Base-by-base conservation (phyloP, 176 grass and related monocot genomes). In the Aegilops umbellulata region DNA sequence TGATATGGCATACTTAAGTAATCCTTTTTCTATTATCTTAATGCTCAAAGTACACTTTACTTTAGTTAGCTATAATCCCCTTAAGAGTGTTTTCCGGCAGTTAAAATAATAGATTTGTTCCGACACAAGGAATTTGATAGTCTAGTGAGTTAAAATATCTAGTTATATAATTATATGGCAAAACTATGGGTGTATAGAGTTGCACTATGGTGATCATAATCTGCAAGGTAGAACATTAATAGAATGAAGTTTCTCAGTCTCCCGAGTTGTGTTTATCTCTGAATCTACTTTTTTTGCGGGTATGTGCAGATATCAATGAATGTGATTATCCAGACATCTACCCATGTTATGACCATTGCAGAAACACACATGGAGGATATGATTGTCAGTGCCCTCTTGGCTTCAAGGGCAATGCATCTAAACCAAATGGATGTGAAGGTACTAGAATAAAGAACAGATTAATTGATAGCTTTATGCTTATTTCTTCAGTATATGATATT, bases 371-470 rank as follows among this genome's bases (percentile, higher is more conserved):
- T 6, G 85, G 85, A 66, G 63, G 81, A 27, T 88, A 84, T 61
- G 0, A 31, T 1, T 91, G 81, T 24, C 0, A 29, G 3, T 91
- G 85, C 41, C 2, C 12, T 27, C 2, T 55, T 22, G 85, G 85
- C 2, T 90, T 79, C 55, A 12, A 34, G 1, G 80, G 55, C 41
- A 24, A 74, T 55, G 85, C 67, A 57, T 66, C 36, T 36, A 15
- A 26, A 34, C 57, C 67, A 63, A 51, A 74, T 69, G 77, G 80
- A 88, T 86, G 89, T 67, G 58, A 80, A 77, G 75, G 67, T 55
- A 55, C 51, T 20, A 55, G 51, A 19, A 55, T 46, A 62, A 6
- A 66, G 14, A 65, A 3, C 8, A 32, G 4, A 22, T 32, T 30
- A 76, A 76, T 0, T 29, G 24, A 26, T 15, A 57, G 5, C 6